Percentiles rank a stretch among this genome's conserved stretches.
These are phyloP conservation scores for Trichopus zeylanicus DNA, from an alignment of 116 monocot genomes.

Conservation along the genomic window DNA sequence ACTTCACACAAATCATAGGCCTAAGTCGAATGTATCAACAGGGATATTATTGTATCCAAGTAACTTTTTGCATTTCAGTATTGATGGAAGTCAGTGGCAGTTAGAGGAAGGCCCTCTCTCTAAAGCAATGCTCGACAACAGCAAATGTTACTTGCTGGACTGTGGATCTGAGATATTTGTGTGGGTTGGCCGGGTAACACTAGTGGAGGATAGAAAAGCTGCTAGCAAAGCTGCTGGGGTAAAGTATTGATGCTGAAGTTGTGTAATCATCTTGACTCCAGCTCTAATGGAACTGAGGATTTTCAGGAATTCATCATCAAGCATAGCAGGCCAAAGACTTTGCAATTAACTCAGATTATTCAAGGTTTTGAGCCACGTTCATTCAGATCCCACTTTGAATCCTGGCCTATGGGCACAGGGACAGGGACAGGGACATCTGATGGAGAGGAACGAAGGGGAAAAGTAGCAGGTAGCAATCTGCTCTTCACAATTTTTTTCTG, in stretches of 20 bases:
- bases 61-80: conserved; percentile 46
- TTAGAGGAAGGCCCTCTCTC: conserved; percentile 58
- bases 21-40: background rate
- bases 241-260: background rate
- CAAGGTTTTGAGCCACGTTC: conserved; percentile 88
- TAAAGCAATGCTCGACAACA: conserved; percentile 76
- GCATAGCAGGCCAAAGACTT: conserved; percentile 69
- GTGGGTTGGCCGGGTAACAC: conserved; percentile 92
- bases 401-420: conserved; percentile 57
- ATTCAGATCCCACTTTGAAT: conserved; percentile 90
- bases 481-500: background rate
- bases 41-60: no score
- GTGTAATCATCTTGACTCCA: background rate
- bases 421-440: conserved; percentile 36
- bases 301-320: conserved; percentile 57
- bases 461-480: conserved; percentile 77
- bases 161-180: conserved; percentile 88
- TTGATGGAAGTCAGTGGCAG: conserved; percentile 62
- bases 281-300: no score
- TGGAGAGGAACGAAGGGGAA: conserved; percentile 87
- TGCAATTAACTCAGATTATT: conserved; percentile 72
- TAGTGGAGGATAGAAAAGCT: conserved; percentile 83
- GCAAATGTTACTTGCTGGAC: conserved; percentile 91
- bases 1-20: background rate
- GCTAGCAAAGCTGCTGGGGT: conserved; percentile 82